phyloP scores from a whole-genome alignment of 306 rosid species.

The Castanospermum australe region DNA sequence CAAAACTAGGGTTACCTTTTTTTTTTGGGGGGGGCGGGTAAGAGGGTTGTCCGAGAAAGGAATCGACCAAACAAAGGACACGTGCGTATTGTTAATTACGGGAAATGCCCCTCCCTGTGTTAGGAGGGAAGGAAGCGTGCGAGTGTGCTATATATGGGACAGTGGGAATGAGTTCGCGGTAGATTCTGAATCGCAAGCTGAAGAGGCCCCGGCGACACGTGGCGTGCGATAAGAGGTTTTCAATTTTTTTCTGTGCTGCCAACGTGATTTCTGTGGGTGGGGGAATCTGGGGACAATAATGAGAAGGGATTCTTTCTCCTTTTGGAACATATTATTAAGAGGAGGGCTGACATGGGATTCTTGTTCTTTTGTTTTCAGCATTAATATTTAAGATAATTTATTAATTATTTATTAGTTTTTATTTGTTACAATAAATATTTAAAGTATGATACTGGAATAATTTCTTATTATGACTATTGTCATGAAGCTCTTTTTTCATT shows the following conservation, averaged over 20 bases:
- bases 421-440: no score
- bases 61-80: conserved; percentile 39
- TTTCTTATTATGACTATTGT: no score
- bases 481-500: no score
- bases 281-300: conserved; percentile 25
- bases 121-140: conserved; percentile 6
- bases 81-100: conserved; percentile 46
- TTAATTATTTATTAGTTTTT: no score
- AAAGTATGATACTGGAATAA: no score
- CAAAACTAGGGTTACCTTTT: conserved; percentile 45
- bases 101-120: conserved; percentile 22
- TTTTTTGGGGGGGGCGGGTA: no score
- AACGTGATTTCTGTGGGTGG: conserved; percentile 26
- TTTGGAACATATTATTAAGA: no score
- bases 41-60: conserved; percentile 26
- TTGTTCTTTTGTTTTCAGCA: no score
- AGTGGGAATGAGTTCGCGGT: neutral
- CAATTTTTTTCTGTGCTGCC: neutral
- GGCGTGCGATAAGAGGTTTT: neutral
- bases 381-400: no score
- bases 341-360: no score
- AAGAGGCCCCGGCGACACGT: conserved; percentile 6
- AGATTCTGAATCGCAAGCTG: neutral
- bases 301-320: neutral
- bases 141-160: neutral